Evolutionary conservation across 2,329 filamentous ascomycete species (phyloP).

Genomic region (Alternaria brassicae): DNA sequence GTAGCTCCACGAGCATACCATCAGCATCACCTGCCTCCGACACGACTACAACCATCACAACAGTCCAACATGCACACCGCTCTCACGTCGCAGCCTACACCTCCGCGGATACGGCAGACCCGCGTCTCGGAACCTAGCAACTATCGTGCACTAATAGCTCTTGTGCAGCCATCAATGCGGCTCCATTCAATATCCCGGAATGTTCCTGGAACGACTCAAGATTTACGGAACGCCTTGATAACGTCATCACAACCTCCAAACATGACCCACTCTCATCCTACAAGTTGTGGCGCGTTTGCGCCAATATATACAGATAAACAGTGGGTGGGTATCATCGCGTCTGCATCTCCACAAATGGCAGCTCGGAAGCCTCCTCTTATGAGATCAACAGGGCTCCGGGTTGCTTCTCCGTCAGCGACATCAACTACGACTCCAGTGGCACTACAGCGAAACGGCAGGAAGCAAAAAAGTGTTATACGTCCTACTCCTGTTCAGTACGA

Average conservation of each 20-base stretch:
- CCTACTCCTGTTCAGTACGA: not conserved
- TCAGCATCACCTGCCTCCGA: not conserved
- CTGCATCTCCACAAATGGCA: conserved; percentile 1
- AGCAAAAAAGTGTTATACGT: conserved; percentile 2
- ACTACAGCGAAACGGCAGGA: not conserved
- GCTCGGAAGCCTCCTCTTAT: not conserved
- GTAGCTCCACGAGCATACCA: not conserved
- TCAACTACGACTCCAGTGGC: not conserved
- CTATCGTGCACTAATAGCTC: not conserved
- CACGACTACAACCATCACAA: not conserved
- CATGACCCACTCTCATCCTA: not conserved
- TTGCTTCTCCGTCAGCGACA: not conserved
- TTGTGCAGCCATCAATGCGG: not conserved
- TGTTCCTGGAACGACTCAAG: not conserved
- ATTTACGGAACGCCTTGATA: not conserved
- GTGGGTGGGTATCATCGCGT: conserved; percentile 1
- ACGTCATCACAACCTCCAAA: not conserved
- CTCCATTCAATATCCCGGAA: not conserved
- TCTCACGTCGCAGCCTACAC: not conserved
- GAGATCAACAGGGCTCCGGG: not conserved
- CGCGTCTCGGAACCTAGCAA: not conserved
- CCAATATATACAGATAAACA: conserved; percentile 3
- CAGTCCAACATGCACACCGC: not conserved
- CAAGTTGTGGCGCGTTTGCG: not conserved
- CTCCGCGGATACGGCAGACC: not conserved